A percentile compares a stretch with the other conserved stretches of the same genome.
phyloP scores from a whole-genome alignment of 306 rosid species.

The Rosa chinensis region DNA sequence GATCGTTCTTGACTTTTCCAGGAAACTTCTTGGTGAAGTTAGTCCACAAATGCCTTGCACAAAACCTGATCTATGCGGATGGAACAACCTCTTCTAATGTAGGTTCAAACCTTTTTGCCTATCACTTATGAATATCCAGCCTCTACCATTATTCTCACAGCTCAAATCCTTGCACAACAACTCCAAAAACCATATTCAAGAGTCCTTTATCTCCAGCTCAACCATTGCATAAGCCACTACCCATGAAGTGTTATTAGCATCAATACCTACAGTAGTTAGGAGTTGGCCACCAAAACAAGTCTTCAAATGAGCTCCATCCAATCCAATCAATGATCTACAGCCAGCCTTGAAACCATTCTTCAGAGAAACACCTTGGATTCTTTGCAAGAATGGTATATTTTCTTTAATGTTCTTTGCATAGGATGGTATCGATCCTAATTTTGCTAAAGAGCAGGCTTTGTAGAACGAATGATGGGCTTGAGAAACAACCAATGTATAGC shows the following conservation, averaged over 20 bases:
- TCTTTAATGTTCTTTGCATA: no score
- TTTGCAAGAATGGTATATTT: no score
- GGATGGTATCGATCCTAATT: no score
- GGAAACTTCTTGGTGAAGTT: not conserved
- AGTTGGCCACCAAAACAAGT: no score
- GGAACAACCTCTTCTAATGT: not conserved
- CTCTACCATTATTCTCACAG: not conserved
- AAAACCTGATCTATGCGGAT: not conserved
- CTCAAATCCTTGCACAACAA: not conserved
- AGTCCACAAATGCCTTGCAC: not conserved
- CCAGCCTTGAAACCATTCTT: no score
- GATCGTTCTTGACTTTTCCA: not conserved
- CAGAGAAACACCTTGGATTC: no score
- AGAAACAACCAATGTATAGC: no score
- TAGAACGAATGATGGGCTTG: no score
- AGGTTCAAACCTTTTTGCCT: not conserved
- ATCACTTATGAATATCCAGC: not conserved
- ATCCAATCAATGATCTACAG: no score
- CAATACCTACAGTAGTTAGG: no score
- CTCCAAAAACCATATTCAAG: not conserved
- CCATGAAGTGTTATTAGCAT: not conserved
- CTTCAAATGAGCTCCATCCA: no score
- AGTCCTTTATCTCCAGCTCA: not conserved
- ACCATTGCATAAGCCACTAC: not conserved
- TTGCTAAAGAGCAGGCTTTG: no score